phyloP scores from a whole-genome alignment of 1,284 basidiomycete genomes.

The Vanrija humicola region DNA sequence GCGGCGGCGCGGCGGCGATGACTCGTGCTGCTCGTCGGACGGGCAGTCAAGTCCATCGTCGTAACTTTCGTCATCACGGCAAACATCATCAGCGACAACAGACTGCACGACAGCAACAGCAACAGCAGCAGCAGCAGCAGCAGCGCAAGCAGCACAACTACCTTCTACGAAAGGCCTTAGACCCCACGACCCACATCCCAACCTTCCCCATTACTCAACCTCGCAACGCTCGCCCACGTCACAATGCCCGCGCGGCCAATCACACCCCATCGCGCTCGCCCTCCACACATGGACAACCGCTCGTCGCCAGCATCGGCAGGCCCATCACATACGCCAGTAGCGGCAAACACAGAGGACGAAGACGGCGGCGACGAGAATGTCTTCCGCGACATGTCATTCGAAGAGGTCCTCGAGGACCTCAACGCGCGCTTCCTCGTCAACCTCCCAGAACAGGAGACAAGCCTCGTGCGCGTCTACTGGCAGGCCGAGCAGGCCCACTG shows the following conservation, averaged over 20 bases:
- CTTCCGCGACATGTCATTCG: constrained; percentile 43
- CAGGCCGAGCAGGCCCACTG: constrained; percentile 99
- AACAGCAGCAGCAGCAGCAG: too few relatives aligned
- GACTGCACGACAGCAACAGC: too few relatives aligned
- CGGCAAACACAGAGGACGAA: constrained; percentile 4
- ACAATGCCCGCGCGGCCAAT: neutral
- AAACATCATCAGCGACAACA: too few relatives aligned
- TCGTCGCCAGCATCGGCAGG: neutral
- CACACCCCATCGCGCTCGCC: neutral
- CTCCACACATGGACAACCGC: neutral
- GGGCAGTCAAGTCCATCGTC: too few relatives aligned
- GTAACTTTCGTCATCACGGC: too few relatives aligned
- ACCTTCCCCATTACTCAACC: neutral
- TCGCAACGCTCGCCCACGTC: too few relatives aligned
- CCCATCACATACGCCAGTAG: neutral
- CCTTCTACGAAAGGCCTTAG: too few relatives aligned
- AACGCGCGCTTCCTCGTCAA: constrained; percentile 97
- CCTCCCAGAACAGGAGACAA: constrained; percentile 87
- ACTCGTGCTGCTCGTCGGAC: too few relatives aligned
- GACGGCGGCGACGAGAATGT: constrained; percentile 37
- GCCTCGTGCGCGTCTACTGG: constrained; percentile 91
- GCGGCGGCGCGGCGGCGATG: too few relatives aligned
- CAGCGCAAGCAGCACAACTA: too few relatives aligned
- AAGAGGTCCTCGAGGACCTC: constrained; percentile 76
- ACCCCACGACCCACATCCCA: too few relatives aligned